These are phyloP conservation scores for Suillus occidentalis DNA, from an alignment of 768 basidiomycete genomes.

Conservation along the genomic window DNA sequence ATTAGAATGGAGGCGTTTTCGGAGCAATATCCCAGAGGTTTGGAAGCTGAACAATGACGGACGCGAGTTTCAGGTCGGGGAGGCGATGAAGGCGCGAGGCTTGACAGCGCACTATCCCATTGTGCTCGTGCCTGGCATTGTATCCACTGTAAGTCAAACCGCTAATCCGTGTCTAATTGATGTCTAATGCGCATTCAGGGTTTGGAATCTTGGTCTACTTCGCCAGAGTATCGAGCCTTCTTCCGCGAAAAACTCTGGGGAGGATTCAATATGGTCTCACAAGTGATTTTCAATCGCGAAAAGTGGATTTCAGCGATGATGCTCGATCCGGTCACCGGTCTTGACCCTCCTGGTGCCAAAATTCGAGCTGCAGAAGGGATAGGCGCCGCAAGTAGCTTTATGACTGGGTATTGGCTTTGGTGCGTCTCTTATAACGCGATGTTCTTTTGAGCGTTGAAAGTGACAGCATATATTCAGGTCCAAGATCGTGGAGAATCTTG, in stretches of 20 bases:
- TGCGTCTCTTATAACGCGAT: constrained; percentile 26
- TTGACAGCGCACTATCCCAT: constrained; percentile 74
- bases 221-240: constrained; percentile 79
- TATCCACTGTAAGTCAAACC: constrained; percentile 66
- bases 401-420: constrained; percentile 97
- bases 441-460: not conserved
- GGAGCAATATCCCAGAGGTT: constrained; percentile 70
- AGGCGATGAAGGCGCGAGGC: constrained; percentile 61
- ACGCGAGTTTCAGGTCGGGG: constrained; percentile 78
- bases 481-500: constrained; percentile 93
- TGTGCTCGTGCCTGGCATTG: constrained; percentile 85
- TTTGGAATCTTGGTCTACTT: constrained; percentile 92
- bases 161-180: not conserved
- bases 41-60: constrained; percentile 84
- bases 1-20: constrained; percentile 66
- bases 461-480: constrained; percentile 48
- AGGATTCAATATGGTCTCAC: constrained; percentile 80
- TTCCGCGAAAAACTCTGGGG: constrained; percentile 91
- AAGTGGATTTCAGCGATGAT: constrained; percentile 89
- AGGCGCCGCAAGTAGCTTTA: constrained; percentile 82
- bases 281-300: constrained; percentile 80
- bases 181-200: constrained; percentile 42
- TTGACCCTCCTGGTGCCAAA: constrained; percentile 84
- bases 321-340: constrained; percentile 87
- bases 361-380: constrained; percentile 92